A percentile compares a stretch with the other conserved stretches of the same genome.
These are phyloP conservation scores for Saccharum hybrid DNA, from an alignment of 202 grass and related monocot genomes.

Conservation along the genomic window DNA sequence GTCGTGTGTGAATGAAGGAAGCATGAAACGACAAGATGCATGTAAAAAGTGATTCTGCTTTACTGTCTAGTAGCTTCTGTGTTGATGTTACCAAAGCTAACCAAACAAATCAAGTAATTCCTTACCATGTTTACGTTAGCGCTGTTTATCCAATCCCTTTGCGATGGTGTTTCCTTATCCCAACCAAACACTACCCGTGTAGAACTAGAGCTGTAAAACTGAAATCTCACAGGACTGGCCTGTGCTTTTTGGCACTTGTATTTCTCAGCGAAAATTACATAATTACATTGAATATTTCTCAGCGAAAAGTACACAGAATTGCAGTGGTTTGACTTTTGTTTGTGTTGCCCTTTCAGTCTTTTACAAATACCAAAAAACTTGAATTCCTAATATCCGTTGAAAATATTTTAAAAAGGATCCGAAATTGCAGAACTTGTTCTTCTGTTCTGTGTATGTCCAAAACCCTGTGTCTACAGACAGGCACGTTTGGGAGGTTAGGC, in stretches of 20 bases:
- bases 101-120: no score
- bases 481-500: constrained; percentile 20
- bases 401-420: not conserved
- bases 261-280: not conserved
- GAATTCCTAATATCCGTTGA: not conserved
- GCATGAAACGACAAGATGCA: no score
- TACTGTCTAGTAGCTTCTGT: no score
- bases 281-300: not conserved
- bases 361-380: not conserved
- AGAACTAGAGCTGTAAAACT: not conserved
- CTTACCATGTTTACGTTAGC: no score
- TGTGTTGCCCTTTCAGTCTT: not conserved
- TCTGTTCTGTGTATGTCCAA: not conserved
- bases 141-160: no score
- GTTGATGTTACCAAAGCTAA: no score
- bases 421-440: not conserved
- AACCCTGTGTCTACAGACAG: not conserved
- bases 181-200: not conserved
- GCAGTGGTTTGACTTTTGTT: not conserved
- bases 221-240: not conserved
- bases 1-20: no score
- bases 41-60: no score
- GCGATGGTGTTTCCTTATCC: no score
- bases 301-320: not conserved
- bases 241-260: not conserved